Evolutionary conservation across 2,329 filamentous ascomycete species (phyloP).

Genomic region (Colletotrichum sp.): DNA sequence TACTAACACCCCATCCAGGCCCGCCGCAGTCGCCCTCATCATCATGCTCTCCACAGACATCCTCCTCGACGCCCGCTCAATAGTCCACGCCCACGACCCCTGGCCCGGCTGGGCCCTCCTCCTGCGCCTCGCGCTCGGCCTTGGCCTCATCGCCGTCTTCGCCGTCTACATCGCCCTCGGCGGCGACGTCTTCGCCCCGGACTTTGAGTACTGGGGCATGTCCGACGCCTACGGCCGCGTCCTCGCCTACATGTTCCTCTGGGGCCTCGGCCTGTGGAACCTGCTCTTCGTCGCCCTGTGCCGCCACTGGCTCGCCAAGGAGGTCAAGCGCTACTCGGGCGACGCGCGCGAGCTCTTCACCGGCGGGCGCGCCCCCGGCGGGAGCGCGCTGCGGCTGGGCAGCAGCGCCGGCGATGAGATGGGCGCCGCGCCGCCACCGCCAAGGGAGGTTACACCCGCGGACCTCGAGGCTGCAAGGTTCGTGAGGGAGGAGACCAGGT

Average conservation of each 20-base stretch:
- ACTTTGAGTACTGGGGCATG: constrained; percentile 42
- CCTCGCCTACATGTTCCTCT: constrained; percentile 40
- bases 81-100: constrained; percentile 31
- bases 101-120: constrained; percentile 36
- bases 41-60: constrained; percentile 35
- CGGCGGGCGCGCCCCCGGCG: neutral
- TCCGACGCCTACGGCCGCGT: constrained; percentile 28
- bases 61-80: constrained; percentile 37
- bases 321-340: neutral
- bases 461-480: constrained; percentile 8
- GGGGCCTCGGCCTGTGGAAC: constrained; percentile 23
- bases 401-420: neutral
- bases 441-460: neutral
- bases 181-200: constrained; percentile 37
- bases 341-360: neutral
- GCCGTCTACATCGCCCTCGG: constrained; percentile 36
- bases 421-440: no score
- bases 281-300: constrained; percentile 6
- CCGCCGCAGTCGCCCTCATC: constrained; percentile 32
- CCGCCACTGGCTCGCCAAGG: constrained; percentile 11
- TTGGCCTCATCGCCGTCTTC: constrained; percentile 38
- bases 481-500: neutral
- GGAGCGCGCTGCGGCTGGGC: neutral
- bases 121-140: constrained; percentile 32
- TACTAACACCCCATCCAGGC: constrained; percentile 21